Base-by-base conservation (phyloP, 192 early-diverging fungal genomes). In the Ambispora gerdemannii region DNA sequence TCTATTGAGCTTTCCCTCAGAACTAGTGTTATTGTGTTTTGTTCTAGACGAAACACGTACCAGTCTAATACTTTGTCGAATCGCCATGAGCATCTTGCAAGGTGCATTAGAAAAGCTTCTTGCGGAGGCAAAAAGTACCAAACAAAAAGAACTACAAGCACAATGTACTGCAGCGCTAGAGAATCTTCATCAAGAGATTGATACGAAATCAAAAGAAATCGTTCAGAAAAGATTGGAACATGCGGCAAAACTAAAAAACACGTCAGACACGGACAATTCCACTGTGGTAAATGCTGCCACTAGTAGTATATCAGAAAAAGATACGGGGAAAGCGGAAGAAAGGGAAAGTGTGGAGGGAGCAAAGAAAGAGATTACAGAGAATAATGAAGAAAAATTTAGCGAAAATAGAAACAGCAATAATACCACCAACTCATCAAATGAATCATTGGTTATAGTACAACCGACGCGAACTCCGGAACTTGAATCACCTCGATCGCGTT, bases 81-180 rank as follows among this genome's bases (percentile, higher is more conserved):
- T n/a, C n/a, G n/a, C n/a, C n/a, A 80, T 80, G 78, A 77, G 75
- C 52, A 80, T 76, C 78, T 47, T 80, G 58, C 73, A 80, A 74
- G 75, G 76, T 74, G 75, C 78, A n/a, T 62, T 80, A n/a, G 75
- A 80, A 75, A 73, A 75, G 64, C 78, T 80, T 30, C 50, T 77
- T 70, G 68, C 63, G n/a, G 78, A 80, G 67, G 78, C 78, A 31
- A 72, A 80, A 55, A 70, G 74, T 30, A 72, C 73, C 49, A 77
- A 75, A 61, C 75, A 80, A 53, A 71, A 67, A 27, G 78, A 77
- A 27, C 67, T 80, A 13, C 66, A 75, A 69, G 72, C 75, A 38
- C 71, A 71, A 49, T 74, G 74, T 53, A 63, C 74, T 50, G 68
- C 71, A 25, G 75, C 75, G 8, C 64, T 80, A 52, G 76, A 80